Evolutionary conservation across 2,329 filamentous ascomycete species (phyloP), one percentile per base, ranked within the genome.

Genomic region (Verticillium alfalfae): DNA sequence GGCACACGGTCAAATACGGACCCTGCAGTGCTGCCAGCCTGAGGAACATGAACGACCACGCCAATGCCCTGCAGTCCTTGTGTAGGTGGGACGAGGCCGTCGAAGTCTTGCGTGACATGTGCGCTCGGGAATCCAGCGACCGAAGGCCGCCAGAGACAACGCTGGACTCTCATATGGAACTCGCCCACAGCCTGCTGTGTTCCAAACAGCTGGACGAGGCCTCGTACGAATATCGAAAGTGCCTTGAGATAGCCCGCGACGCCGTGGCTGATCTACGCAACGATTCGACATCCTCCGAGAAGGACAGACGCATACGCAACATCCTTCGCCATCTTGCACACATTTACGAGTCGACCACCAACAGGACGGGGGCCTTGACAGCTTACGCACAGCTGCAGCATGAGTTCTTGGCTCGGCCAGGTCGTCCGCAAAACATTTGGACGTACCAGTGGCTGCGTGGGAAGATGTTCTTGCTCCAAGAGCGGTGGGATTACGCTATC

Each of bases 171-270:
- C 63, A 60, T 2, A 41, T 65, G 22, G 61, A 62, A 15, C 64
- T 66, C 34, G 64, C 64, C 1, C 63, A 65, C 22, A 61, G 63
- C 5, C 58, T 66, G 5, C 63, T 61, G 12, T 38, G 54, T 6
- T 60, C 63, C 22, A 49, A 60, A 2, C 61, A 59, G 3, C 34
- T 65, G n/a, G 63, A 65, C 5, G 64, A 66, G 34, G 63, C 63
- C 15, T 61, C 63, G 1, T 66, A 65, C 52, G 59, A 66, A 31
- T 66, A 65, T 31, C 61, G 64, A n/a, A 66, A 66, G 31, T 65
- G 63, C 45, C 64, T 66, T 0, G 64, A 66, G 9, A 61, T 63
- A 31, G 63, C 61, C 36, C 59, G 63, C 2, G 60, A 60, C 3
- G 63, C 63, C 0, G 36, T 60, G 3, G 58, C 57, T 39, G 63